These are phyloP conservation scores for Ceriops decandra DNA, from an alignment of 345 rosid genomes.

Conservation along the genomic window DNA sequence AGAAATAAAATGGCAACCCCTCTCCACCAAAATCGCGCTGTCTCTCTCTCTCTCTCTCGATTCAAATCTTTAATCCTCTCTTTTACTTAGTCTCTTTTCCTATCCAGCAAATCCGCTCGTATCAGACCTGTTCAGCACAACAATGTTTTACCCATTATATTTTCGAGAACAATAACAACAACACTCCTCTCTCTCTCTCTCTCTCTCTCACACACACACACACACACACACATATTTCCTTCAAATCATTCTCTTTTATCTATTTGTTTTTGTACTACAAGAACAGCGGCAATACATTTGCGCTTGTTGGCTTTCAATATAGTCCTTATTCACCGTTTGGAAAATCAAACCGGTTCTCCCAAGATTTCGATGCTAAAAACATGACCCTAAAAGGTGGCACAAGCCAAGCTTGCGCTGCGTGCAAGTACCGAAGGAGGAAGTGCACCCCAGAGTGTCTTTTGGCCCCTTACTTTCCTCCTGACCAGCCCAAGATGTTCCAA, in stretches of 20 bases:
- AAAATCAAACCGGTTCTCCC: background rate
- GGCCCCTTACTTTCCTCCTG: constrained; percentile 80
- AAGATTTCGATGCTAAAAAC: constrained; percentile 10
- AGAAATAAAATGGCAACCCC: background rate
- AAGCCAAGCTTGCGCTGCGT: constrained; percentile 91
- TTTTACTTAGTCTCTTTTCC: constrained; percentile 37
- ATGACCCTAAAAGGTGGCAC: constrained; percentile 93
- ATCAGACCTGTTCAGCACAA: constrained; percentile 42
- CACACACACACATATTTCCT: too few species aligned
- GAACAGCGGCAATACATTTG: background rate
- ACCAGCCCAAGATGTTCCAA: constrained; percentile 63
- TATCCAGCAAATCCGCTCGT: constrained; percentile 43
- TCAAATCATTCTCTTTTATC: background rate
- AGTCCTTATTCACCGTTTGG: background rate
- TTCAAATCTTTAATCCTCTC: constrained; percentile 2
- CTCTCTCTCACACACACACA: background rate
- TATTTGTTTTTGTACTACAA: background rate
- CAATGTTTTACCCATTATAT: constrained; percentile 29
- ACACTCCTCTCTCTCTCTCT: background rate
- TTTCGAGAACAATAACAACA: constrained; percentile 15
- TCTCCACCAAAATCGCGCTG: constrained; percentile 9
- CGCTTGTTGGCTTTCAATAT: too few species aligned
- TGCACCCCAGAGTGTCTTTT: constrained; percentile 69
- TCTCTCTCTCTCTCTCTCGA: constrained; percentile 14
- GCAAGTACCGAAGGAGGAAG: constrained; percentile 81